A percentile compares a stretch with the other conserved stretches of the same genome.
These are phyloP conservation scores for Lentinula detonsa DNA, from an alignment of 768 basidiomycete species.

Conservation along the genomic window DNA sequence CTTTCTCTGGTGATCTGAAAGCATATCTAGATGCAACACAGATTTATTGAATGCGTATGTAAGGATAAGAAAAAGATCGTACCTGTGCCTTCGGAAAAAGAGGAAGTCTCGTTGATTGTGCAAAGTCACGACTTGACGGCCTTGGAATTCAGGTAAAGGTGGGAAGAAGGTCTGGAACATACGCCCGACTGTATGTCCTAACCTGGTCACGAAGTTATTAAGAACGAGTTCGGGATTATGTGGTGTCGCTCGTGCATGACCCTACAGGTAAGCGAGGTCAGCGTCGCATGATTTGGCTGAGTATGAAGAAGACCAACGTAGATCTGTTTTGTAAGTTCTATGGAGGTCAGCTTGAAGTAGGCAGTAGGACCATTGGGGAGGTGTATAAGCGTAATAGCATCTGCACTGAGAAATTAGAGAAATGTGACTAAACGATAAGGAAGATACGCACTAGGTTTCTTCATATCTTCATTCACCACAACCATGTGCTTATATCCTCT, in stretches of 20 bases:
- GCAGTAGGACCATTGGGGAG: conserved; percentile 92
- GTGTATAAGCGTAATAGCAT: conserved; percentile 88
- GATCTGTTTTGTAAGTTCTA: conserved; percentile 82
- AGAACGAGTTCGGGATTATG: conserved; percentile 95
- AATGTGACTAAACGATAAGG: background rate
- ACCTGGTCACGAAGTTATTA: conserved; percentile 89
- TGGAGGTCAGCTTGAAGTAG: conserved; percentile 89
- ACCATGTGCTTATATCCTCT: conserved; percentile 84
- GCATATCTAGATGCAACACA: conserved; percentile 56
- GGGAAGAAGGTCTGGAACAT: conserved; percentile 98
- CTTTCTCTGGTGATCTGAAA: conserved; percentile 86
- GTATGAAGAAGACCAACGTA: conserved; percentile 44
- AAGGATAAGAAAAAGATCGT: conserved; percentile 17
- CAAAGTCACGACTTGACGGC: conserved; percentile 92
- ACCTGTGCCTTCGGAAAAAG: conserved; percentile 96
- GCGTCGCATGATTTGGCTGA: background rate
- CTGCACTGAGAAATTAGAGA: conserved; percentile 32
- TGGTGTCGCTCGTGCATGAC: conserved; percentile 87
- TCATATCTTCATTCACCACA: conserved; percentile 95
- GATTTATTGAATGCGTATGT: background rate
- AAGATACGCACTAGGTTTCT: conserved; percentile 74
- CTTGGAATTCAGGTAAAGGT: conserved; percentile 90
- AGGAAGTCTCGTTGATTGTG: conserved; percentile 98
- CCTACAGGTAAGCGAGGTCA: conserved; percentile 35
- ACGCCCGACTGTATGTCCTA: conserved; percentile 89